phyloP scores from a whole-genome alignment of 2,329 filamentous ascomycete genomes.

The Xylariales sp. region DNA sequence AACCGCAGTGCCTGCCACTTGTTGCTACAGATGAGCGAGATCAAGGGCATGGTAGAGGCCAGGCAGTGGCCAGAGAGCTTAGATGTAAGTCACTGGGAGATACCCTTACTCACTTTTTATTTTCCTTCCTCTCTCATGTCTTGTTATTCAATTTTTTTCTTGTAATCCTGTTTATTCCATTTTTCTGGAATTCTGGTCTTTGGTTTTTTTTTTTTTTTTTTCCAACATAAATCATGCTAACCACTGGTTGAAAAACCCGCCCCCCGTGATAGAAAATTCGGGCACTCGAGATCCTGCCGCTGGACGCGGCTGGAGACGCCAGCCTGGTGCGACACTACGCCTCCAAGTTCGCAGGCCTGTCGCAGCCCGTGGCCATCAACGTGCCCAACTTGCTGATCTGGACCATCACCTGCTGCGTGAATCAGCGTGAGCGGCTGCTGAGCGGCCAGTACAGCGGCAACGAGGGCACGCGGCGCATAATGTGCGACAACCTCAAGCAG shows the following conservation, averaged over 20 bases:
- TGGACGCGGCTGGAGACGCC: conserved; percentile 71
- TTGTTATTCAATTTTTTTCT: too few species aligned
- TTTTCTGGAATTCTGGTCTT: too few species aligned
- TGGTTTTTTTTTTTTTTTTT: too few species aligned
- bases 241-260: too few species aligned
- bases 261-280: conserved; percentile 74
- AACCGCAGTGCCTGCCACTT: conserved; percentile 54
- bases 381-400: conserved; percentile 90
- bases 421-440: conserved; percentile 68
- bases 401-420: conserved; percentile 83
- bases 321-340: conserved; percentile 75
- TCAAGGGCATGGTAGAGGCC: conserved; percentile 52
- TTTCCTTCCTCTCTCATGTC: too few species aligned
- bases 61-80: conserved; percentile 53
- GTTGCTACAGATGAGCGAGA: conserved; percentile 56
- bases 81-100: conserved; percentile 55
- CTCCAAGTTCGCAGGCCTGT: conserved; percentile 72
- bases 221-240: not conserved
- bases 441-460: conserved; percentile 71
- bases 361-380: conserved; percentile 79
- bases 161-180: too few species aligned
- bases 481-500: conserved; percentile 69
- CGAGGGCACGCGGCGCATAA: conserved; percentile 56
- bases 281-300: conserved; percentile 71
- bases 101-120: too few species aligned